These are phyloP conservation scores for Ogataea paradorogensis DNA, from an alignment of 805 yeast species.

Conservation along the genomic window DNA sequence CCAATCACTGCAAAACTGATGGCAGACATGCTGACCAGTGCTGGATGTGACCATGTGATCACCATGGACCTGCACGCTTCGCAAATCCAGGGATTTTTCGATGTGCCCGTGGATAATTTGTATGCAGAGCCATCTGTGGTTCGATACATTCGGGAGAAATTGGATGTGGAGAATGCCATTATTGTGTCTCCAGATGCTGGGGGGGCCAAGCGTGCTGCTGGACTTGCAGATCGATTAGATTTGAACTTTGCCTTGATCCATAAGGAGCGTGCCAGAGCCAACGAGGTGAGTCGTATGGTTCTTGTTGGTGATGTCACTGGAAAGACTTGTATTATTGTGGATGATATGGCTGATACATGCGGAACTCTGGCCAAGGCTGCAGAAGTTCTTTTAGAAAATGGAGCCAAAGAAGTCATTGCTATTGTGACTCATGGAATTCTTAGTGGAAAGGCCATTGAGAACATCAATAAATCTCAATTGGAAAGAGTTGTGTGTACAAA, in stretches of 20 bases:
- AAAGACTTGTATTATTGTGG: slow-evolving; percentile 74
- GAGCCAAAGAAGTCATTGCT: slow-evolving; percentile 72
- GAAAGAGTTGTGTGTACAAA: slow-evolving; percentile 75
- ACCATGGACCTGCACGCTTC: slow-evolving; percentile 90
- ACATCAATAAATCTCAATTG: slow-evolving; percentile 64
- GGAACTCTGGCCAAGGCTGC: slow-evolving; percentile 84
- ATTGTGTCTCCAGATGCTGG: slow-evolving; percentile 88
- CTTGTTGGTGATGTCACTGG: slow-evolving; percentile 80
- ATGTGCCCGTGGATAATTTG: slow-evolving; percentile 78
- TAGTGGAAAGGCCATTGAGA: slow-evolving; percentile 70
- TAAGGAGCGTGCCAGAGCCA: slow-evolving; percentile 80
- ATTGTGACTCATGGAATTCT: slow-evolving; percentile 81
- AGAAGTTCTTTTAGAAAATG: slow-evolving; percentile 64
- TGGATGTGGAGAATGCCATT: slow-evolving; percentile 59
- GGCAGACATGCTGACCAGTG: slow-evolving; percentile 79
- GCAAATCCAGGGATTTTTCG: slow-evolving; percentile 83
- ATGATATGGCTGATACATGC: slow-evolving; percentile 90
- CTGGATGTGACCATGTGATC: slow-evolving; percentile 83
- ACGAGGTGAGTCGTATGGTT: slow-evolving; percentile 82
- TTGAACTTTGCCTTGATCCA: slow-evolving; percentile 80
- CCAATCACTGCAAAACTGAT: slow-evolving; percentile 82
- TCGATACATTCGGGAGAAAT: slow-evolving; percentile 64
- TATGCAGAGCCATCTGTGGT: slow-evolving; percentile 84
- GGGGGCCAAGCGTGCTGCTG: slow-evolving; percentile 88
- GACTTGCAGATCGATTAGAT: slow-evolving; percentile 75